Conservation (phyloP, 2,329 filamentous ascomycete genomes). For the Ophiostoma sp. region DNA sequence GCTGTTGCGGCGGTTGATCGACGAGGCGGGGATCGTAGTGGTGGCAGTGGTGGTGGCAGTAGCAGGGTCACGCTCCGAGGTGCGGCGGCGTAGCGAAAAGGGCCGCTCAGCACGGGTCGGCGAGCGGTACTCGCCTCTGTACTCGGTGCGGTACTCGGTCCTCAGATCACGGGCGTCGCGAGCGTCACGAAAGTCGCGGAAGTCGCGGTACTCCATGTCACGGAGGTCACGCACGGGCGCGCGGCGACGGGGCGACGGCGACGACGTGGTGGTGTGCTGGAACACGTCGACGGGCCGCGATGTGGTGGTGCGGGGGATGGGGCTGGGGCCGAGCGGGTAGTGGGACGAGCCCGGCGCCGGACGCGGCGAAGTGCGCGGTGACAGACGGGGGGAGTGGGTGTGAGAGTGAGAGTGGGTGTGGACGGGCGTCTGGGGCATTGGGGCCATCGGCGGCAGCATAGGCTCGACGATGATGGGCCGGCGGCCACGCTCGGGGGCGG, state of each 20-base stretch:
- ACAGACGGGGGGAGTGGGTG: too few species aligned
- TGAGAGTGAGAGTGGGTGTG: not conserved
- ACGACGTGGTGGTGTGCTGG: not conserved
- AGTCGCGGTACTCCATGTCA: not conserved
- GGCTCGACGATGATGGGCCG: conserved; percentile 27
- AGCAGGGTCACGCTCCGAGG: not conserved
- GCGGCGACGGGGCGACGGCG: not conserved
- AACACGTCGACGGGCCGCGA: conserved; percentile 13
- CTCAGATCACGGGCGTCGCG: conserved; percentile 5
- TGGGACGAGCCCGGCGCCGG: not conserved
- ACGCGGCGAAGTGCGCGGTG: conserved; percentile 15
- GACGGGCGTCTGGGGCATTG: conserved; percentile 20
- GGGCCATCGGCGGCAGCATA: conserved; percentile 16
- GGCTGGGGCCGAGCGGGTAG: conserved; percentile 11
- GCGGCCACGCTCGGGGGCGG: conserved; percentile 26
- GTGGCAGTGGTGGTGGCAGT: not conserved
- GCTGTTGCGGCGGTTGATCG: conserved; percentile 6
- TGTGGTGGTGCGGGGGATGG: not conserved
- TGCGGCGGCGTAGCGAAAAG: conserved; percentile 8
- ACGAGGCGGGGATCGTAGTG: not conserved
- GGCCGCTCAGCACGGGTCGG: not conserved
- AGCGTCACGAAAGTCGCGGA: not conserved
- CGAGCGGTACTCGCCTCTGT: conserved; percentile 3
- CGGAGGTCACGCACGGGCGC: not conserved
- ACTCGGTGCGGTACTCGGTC: not conserved